Percentiles rank a stretch among this genome's conserved stretches.
These are phyloP conservation scores for Boletus subparvulus DNA, from an alignment of 768 basidiomycete genomes.

Conservation along the genomic window DNA sequence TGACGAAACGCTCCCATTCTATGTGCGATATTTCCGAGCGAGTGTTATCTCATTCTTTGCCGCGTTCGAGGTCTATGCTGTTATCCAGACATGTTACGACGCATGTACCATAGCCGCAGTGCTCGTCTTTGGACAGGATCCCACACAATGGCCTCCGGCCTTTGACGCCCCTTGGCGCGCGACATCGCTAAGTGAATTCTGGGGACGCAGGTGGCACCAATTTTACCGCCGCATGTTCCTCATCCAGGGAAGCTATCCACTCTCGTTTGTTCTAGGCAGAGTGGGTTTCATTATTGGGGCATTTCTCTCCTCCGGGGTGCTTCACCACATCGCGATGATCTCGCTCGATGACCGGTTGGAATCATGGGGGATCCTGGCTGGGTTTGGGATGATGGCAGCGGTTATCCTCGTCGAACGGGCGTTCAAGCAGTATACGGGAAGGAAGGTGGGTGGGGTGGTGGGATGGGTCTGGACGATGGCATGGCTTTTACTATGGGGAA, in stretches of 20 bases:
- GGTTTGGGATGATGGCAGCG: constrained; percentile 55
- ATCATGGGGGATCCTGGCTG: constrained; percentile 39
- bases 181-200: constrained; percentile 36
- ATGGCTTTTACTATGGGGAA: constrained; percentile 28
- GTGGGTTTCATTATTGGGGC: constrained; percentile 50
- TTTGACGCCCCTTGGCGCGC: constrained; percentile 35
- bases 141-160: constrained; percentile 33
- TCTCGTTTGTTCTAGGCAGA: constrained; percentile 43
- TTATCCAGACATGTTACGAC: constrained; percentile 40
- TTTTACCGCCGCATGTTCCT: constrained; percentile 34
- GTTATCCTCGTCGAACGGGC: constrained; percentile 46
- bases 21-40: constrained; percentile 37
- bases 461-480: constrained; percentile 38
- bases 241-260: constrained; percentile 28
- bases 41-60: constrained; percentile 44
- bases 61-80: constrained; percentile 39
- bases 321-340: constrained; percentile 42
- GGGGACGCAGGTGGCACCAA: constrained; percentile 40
- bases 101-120: constrained; percentile 24
- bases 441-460: constrained; percentile 25
- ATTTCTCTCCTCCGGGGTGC: constrained; percentile 53
- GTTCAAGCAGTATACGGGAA: constrained; percentile 24
- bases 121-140: constrained; percentile 27
- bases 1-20: constrained; percentile 29
- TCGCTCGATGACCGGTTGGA: constrained; percentile 23